phyloP scores from a whole-genome alignment of 768 basidiomycete genomes.

The Tephrocybe sp. region DNA sequence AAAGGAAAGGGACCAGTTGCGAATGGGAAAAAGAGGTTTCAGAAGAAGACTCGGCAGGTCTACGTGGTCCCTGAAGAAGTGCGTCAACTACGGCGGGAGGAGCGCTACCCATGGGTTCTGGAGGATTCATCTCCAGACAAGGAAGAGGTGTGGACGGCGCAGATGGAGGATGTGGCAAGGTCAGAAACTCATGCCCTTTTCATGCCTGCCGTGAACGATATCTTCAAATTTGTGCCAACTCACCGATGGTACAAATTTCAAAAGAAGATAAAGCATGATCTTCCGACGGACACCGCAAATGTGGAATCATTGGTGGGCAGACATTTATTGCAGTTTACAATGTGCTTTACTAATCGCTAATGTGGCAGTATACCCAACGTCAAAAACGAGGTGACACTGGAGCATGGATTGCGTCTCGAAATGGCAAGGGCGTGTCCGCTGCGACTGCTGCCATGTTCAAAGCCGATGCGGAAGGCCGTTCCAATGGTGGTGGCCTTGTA shows the following conservation, averaged over 20 bases:
- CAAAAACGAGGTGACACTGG: conserved; percentile 78
- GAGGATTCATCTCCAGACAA: conserved; percentile 65
- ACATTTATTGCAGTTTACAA: conserved; percentile 16
- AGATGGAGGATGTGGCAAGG: conserved; percentile 75
- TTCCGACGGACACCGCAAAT: conserved; percentile 65
- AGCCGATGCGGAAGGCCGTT: conserved; percentile 50
- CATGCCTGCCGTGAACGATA: conserved; percentile 77
- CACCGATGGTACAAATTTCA: conserved; percentile 93
- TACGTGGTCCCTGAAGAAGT: conserved; percentile 78
- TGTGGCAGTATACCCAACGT: conserved; percentile 44
- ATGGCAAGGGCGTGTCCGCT: conserved; percentile 56
- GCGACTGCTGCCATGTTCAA: conserved; percentile 71
- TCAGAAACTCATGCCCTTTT: conserved; percentile 77
- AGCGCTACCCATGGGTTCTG: conserved; percentile 90
- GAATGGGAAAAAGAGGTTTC: conserved; percentile 68
- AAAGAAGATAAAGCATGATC: conserved; percentile 73
- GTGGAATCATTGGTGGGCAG: conserved; percentile 57
- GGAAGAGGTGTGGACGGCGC: conserved; percentile 75
- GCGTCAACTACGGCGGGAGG: conserved; percentile 78
- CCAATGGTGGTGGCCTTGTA: conserved; percentile 42
- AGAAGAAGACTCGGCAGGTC: conserved; percentile 83
- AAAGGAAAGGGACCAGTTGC: conserved; percentile 40
- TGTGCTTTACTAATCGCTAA: conserved; percentile 14
- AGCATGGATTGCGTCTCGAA: conserved; percentile 66
- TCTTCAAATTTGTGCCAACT: conserved; percentile 86